phyloP scores from a whole-genome alignment of 202 grass and related monocot genomes.

The Bolboschoenoplectus hybrid region DNA sequence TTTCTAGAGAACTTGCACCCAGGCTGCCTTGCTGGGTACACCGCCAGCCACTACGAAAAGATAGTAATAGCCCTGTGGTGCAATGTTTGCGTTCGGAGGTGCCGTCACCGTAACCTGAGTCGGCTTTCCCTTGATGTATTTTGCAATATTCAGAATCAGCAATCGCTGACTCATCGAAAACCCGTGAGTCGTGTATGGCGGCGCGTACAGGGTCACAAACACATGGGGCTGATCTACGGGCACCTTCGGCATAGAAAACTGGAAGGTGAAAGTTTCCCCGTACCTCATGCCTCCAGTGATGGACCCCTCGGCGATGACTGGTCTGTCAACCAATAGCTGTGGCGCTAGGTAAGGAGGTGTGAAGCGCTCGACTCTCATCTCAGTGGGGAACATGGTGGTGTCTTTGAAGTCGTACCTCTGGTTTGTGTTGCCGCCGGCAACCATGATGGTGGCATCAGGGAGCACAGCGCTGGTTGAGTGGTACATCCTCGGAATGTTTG shows the following conservation, averaged over 20 bases:
- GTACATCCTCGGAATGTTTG: conserved; percentile 67
- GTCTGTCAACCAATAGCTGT: conserved; percentile 20
- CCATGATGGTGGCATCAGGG: conserved; percentile 74
- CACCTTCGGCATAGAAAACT: conserved; percentile 40
- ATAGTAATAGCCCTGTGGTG: conserved; percentile 78
- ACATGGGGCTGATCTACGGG: conserved; percentile 45
- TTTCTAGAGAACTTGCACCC: conserved; percentile 61
- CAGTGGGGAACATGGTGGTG: conserved; percentile 65
- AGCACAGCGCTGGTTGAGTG: conserved; percentile 79
- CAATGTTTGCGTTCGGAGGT: conserved; percentile 55
- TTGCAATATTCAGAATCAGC: conserved; percentile 49
- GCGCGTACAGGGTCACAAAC: conserved; percentile 85
- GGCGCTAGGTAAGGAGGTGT: conserved; percentile 65
- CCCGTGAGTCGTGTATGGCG: conserved; percentile 92
- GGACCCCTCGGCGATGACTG: conserved; percentile 44
- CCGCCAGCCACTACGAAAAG: conserved; percentile 61
- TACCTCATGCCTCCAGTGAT: conserved; percentile 58
- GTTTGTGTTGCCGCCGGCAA: conserved; percentile 85
- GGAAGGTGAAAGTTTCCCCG: conserved; percentile 44
- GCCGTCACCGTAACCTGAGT: conserved; percentile 49
- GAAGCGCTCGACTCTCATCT: conserved; percentile 82
- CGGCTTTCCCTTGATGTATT: conserved; percentile 33
- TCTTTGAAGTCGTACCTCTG: conserved; percentile 61
- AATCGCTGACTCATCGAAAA: conserved; percentile 92
- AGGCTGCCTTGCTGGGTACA: conserved; percentile 61